Evolutionary conservation across 2,329 filamentous ascomycete genomes (phyloP), one percentile per base, ranked within the genome.

Genomic region (Tolypocladium nubicola): DNA sequence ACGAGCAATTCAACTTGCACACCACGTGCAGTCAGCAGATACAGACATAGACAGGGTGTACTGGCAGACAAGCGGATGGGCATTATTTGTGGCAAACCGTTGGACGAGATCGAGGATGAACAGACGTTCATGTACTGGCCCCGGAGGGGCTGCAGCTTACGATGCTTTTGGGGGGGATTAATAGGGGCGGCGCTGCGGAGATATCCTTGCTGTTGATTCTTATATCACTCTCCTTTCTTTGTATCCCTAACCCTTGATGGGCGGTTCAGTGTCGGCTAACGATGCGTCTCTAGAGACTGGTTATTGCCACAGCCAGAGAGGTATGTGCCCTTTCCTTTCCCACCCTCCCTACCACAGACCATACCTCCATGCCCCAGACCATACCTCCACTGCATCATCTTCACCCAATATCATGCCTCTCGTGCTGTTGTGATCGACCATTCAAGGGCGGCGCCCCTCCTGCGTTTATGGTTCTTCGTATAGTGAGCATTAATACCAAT

Each of bases 221-320:
- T 55, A 45, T 45, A 43, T 14, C 53, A 55, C 40, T 56, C 41
- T 53, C 49, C 37, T 58, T 38, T 53, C 21, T 53, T 13, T 45
- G 26, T 52, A 23, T 35, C 26, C 35, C 39, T 37, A 19, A 52
- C 33, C 47, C 54, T 45, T 37, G 30, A 26, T 13, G 40, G 26
- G 41, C n/a, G 23, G 56, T 63, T 33, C 53, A 62, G 61, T 67
- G 61, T 61, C 56, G 57, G 63, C 67, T 65, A 61, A 66, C 57
- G 21, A 50, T 38, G 45, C 53, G 54, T 59, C 23, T 56, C 62
- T 61, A 63, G 56, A 60, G 57, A 56, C 56, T 53, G 56, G 57
- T 57, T 58, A 58, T 58, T 55, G 56, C 41, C 56, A 61, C 50
- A 57, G 62, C 33, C 53, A 57, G 58, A 60, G 59, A 66, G 66